Base-by-base conservation (phyloP, 768 basidiomycete genomes). In the Tylopilus cervinicoccineus region DNA sequence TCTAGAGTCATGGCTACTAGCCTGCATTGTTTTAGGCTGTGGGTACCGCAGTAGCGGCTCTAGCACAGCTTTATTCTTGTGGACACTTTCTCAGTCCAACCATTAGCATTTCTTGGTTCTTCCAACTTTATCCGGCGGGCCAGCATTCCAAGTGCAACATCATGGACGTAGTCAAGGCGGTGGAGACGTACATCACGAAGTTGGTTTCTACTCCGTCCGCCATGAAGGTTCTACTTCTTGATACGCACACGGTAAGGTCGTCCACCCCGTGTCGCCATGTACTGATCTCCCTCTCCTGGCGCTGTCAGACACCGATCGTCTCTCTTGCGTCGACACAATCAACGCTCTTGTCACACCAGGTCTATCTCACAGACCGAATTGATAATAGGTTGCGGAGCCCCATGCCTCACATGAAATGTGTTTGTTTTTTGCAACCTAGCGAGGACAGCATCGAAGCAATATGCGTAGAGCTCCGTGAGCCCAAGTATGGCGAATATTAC, bases 401-500 rank as follows among this genome's bases (percentile, higher is more conserved):
- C 22, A 92, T 97, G 81, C 82, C 90, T 12, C 95, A 99, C 64
- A 88, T 99, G 80, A 95, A 94, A 70, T 98, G 96, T 63, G 82
- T 98, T 45, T 95, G 92, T 66, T 93, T 99, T 64, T 75, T 99
- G 9, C 83, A 92, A 43, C 84, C 83, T 32, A 86, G 77, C 47
- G 84, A 89, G 40, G 82, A 86, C 26, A 93, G 90, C 62, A 72
- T 99, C 29, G 83, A 83, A 47, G 87, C 86, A 22, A 76, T 97
- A 47, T 87, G 86, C 56, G 73, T 78, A 47, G 96, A 99, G 63
- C 75, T 99, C 28, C 77, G 76, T 31, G 87, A 92, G 60, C 95
- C 94, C 10, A 88, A 88, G 69, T 99, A 98, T 61, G 93, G 93
- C 66, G 93, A 93, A 72, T 99, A 99, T 72, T 98, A 95, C 77